A percentile compares a stretch with the other conserved stretches of the same genome.
These are phyloP conservation scores for Saposhnikovia divaricata DNA, from an alignment of 129 eudicot species.

Conservation along the genomic window DNA sequence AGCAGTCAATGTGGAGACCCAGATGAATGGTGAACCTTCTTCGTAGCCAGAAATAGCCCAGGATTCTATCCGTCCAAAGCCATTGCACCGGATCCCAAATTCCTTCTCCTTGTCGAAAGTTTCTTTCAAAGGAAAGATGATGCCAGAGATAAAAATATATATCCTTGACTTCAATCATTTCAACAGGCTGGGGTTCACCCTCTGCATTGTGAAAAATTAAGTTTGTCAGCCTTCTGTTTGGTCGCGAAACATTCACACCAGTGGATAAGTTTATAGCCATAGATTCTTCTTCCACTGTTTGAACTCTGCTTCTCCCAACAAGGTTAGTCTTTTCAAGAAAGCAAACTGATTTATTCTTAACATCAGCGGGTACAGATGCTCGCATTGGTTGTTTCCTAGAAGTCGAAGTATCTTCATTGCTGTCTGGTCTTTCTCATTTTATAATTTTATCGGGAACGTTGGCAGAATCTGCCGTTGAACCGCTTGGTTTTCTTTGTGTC, in stretches of 20 bases:
- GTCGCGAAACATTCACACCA: constrained; percentile 16
- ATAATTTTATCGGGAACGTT: constrained; percentile 18
- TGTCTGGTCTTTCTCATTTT: constrained; percentile 26
- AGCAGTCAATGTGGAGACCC: constrained; percentile 68
- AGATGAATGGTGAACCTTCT: constrained; percentile 60
- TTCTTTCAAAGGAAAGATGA: constrained; percentile 51
- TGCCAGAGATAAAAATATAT: constrained; percentile 53
- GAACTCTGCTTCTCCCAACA: constrained; percentile 20
- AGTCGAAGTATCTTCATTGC: constrained; percentile 12
- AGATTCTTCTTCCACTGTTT: constrained; percentile 19
- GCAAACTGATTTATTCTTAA: constrained; percentile 30
- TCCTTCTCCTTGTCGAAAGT: constrained; percentile 31
- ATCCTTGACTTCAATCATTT: constrained; percentile 56
- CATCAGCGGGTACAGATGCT: constrained; percentile 32
- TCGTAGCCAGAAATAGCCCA: constrained; percentile 83
- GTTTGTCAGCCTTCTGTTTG: constrained; percentile 52
- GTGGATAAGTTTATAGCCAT: constrained; percentile 19
- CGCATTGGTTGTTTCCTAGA: constrained; percentile 38
- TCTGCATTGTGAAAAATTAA: constrained; percentile 48
- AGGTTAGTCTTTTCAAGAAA: constrained; percentile 23
- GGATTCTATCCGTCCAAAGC: constrained; percentile 60
- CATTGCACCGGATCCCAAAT: constrained; percentile 47
- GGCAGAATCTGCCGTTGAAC: constrained; percentile 18
- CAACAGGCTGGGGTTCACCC: constrained; percentile 57
- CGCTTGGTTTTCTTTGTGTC: constrained; percentile 18